Percentiles rank a stretch among this genome's conserved stretches.
Conservation (phyloP, 164 flowering plant genomes). For the Piper longum region DNA sequence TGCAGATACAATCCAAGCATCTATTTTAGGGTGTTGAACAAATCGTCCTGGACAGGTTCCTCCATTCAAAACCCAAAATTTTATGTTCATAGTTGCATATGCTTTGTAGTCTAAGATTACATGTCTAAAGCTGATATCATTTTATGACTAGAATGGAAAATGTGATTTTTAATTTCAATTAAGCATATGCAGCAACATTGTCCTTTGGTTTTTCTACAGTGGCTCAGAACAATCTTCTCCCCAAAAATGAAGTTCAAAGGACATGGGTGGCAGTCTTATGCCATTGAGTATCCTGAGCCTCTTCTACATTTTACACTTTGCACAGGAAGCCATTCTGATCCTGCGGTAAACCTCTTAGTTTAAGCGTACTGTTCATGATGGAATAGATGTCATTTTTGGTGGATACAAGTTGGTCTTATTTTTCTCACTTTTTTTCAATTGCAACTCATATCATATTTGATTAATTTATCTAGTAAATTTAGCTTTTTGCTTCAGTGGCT, state of each 20-base stretch:
- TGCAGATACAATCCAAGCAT: constrained; percentile 72
- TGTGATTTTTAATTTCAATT: too few species aligned
- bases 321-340: constrained; percentile 91
- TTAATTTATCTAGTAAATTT: too few species aligned
- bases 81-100: neutral
- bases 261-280: constrained; percentile 55
- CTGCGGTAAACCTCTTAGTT: constrained; percentile 44
- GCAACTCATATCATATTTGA: too few species aligned
- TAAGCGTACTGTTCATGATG: neutral
- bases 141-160: too few species aligned
- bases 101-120: neutral
- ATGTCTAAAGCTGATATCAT: neutral
- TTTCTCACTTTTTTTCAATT: neutral
- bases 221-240: constrained; percentile 60
- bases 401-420: neutral
- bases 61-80: neutral
- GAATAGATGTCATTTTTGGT: too few species aligned
- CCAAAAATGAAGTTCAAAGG: constrained; percentile 64
- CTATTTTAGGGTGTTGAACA: constrained; percentile 71
- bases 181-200: too few species aligned
- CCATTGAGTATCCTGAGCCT: constrained; percentile 68
- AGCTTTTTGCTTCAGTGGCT: too few species aligned
- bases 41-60: constrained; percentile 88
- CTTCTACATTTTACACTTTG: constrained; percentile 84
- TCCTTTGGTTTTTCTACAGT: constrained; percentile 22